Evolutionary conservation across 1,139 yeast species (phyloP).

Genomic region (Saccharomyces hybrid): DNA sequence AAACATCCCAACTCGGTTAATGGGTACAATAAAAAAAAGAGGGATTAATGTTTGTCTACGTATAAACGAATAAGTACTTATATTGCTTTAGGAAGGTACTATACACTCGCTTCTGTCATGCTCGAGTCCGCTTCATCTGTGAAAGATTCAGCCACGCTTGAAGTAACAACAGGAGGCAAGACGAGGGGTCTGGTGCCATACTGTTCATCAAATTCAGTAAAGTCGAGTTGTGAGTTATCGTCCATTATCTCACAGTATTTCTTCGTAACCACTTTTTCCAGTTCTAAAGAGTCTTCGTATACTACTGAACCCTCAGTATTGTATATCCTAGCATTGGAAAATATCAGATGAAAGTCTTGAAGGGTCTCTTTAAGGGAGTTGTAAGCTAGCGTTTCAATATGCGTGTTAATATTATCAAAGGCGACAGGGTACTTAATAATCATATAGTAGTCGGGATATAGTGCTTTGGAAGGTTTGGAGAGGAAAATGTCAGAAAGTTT

Average conservation of each 20-base stretch:
- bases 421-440: conserved; percentile 79
- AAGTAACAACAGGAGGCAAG: neutral
- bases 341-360: conserved; percentile 70
- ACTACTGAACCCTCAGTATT: conserved; percentile 86
- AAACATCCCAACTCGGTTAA: too few relatives aligned
- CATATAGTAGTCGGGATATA: conserved; percentile 83
- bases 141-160: neutral
- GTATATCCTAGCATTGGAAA: conserved; percentile 76
- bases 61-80: neutral
- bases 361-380: conserved; percentile 50
- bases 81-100: neutral
- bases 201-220: conserved; percentile 43
- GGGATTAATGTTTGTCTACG: neutral
- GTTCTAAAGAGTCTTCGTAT: conserved; percentile 62
- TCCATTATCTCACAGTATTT: conserved; percentile 32
- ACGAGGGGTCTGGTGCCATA: conserved; percentile 35
- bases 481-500: conserved; percentile 54
- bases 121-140: neutral
- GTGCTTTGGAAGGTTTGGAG: conserved; percentile 59
- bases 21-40: too few relatives aligned
- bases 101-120: neutral
- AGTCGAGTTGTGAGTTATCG: conserved; percentile 37
- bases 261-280: conserved; percentile 45
- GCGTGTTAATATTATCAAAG: conserved; percentile 56
- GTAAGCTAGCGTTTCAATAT: conserved; percentile 49